Percentiles rank a stretch among this genome's conserved stretches.
phyloP scores from a whole-genome alignment of 495 filamentous ascomycete genomes.

The Alectoria sarmentosa region DNA sequence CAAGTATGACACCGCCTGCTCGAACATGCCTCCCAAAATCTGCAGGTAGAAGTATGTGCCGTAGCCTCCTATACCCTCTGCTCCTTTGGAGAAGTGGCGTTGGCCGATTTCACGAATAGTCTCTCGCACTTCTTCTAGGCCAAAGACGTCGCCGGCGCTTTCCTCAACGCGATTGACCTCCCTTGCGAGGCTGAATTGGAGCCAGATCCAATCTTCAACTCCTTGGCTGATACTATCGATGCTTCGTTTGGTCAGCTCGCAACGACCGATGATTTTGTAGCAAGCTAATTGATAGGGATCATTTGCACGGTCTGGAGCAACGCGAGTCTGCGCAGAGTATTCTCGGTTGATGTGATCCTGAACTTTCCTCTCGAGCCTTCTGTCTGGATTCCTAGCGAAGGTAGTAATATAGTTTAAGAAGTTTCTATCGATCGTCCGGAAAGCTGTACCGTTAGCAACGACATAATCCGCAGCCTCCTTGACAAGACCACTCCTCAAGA shows the following conservation, averaged over 20 bases:
- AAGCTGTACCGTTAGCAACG: conserved; percentile 61
- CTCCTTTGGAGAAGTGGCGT: conserved; percentile 71
- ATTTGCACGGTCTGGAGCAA: conserved; percentile 76
- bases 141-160: conserved; percentile 80
- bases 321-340: conserved; percentile 74
- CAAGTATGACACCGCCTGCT: conserved; percentile 85
- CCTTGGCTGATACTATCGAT: conserved; percentile 73
- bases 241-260: conserved; percentile 72
- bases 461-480: conserved; percentile 83
- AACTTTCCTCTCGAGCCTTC: conserved; percentile 64
- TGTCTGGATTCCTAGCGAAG: conserved; percentile 63
- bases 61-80: conserved; percentile 65
- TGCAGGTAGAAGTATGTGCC: conserved; percentile 91
- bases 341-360: conserved; percentile 83
- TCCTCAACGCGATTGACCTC: conserved; percentile 80
- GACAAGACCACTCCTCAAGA: conserved; percentile 79
- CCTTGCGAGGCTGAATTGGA: conserved; percentile 86
- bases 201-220: conserved; percentile 94
- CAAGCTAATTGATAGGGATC: conserved; percentile 97
- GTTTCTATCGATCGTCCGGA: conserved; percentile 82
- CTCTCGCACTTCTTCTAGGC: conserved; percentile 76
- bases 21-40: conserved; percentile 87
- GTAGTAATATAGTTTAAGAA: conserved; percentile 83
- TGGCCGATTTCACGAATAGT: conserved; percentile 81
- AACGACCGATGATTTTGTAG: conserved; percentile 95